phyloP scores from a whole-genome alignment of 2,329 filamentous ascomycete genomes.

The Alternaria alternata region DNA sequence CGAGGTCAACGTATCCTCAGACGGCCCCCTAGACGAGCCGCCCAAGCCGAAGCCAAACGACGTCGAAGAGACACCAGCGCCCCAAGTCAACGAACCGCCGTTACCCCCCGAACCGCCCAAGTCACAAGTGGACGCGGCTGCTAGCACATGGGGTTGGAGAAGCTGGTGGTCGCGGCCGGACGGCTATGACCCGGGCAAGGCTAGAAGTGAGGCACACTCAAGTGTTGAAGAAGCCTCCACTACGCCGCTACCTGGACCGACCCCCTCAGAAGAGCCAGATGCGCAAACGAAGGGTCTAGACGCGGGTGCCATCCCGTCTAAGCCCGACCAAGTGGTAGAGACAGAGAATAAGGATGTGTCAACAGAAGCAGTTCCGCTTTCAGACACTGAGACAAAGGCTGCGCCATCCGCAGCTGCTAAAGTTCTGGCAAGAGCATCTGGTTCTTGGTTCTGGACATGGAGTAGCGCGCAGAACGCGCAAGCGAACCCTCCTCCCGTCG shows the following conservation, averaged over 20 bases:
- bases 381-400: slow-evolving; percentile 29
- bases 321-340: slow-evolving; percentile 20
- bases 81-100: slow-evolving; percentile 47
- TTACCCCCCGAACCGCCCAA: slow-evolving; percentile 54
- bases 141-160: slow-evolving; percentile 52
- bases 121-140: slow-evolving; percentile 13
- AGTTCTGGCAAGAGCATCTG: slow-evolving; percentile 29
- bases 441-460: slow-evolving; percentile 61
- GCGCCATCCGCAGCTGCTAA: slow-evolving; percentile 15
- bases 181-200: slow-evolving; percentile 53
- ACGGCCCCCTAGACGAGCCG: slow-evolving; percentile 41
- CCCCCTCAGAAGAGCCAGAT: slow-evolving; percentile 47
- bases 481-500: slow-evolving; percentile 33
- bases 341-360: slow-evolving; percentile 31
- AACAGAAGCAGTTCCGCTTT: background rate
- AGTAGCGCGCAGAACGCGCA: slow-evolving; percentile 57
- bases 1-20: slow-evolving; percentile 55
- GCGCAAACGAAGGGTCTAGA: slow-evolving; percentile 37
- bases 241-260: slow-evolving; percentile 52
- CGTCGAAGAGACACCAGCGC: slow-evolving; percentile 17
- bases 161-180: slow-evolving; percentile 62
- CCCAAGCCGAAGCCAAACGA: slow-evolving; percentile 29
- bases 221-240: slow-evolving; percentile 49
- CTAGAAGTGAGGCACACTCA: slow-evolving; percentile 34
- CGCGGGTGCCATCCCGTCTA: background rate